Evolutionary conservation across 2,329 filamentous ascomycete genomes (phyloP).

Genomic region (Beauveria sp.): DNA sequence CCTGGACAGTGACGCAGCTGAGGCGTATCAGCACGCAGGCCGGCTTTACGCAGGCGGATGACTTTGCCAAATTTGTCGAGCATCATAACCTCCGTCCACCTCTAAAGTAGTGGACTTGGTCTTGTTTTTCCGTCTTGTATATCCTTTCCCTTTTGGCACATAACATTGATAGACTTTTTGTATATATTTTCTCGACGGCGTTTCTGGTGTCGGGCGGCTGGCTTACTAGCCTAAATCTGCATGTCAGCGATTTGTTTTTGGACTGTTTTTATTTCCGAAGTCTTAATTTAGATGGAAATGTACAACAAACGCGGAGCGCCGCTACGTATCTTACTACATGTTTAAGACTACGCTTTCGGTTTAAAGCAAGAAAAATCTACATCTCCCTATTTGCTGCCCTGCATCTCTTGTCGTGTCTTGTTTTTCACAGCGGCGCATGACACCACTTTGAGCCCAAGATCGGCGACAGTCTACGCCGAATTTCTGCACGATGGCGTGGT

Average conservation of each 20-base stretch:
- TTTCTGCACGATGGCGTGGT: not conserved
- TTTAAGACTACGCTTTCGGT: too few species aligned
- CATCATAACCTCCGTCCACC: slow-evolving; percentile 10
- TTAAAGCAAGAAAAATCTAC: too few species aligned
- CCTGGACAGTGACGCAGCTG: slow-evolving; percentile 10
- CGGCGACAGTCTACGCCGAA: too few species aligned
- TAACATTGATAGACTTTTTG: not conserved
- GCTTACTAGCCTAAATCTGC: not conserved
- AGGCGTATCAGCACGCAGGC: slow-evolving; percentile 8
- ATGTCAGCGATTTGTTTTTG: not conserved
- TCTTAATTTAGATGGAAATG: not conserved
- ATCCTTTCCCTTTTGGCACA: not conserved
- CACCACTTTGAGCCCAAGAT: too few species aligned
- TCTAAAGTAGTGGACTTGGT: not conserved
- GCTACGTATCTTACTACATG: too few species aligned
- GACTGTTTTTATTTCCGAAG: not conserved
- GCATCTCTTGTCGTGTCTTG: too few species aligned
- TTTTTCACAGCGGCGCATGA: too few species aligned
- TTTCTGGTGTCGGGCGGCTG: not conserved
- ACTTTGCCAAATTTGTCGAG: slow-evolving; percentile 11
- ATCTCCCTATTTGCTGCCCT: too few species aligned
- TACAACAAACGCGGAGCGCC: too few species aligned
- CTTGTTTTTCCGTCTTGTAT: not conserved
- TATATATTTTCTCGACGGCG: not conserved
- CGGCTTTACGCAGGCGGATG: slow-evolving; percentile 8